Evolutionary conservation across 2,329 filamentous ascomycete genomes (phyloP), one percentile per base, ranked within the genome.

Genomic region (Clarireedia hainanense): DNA sequence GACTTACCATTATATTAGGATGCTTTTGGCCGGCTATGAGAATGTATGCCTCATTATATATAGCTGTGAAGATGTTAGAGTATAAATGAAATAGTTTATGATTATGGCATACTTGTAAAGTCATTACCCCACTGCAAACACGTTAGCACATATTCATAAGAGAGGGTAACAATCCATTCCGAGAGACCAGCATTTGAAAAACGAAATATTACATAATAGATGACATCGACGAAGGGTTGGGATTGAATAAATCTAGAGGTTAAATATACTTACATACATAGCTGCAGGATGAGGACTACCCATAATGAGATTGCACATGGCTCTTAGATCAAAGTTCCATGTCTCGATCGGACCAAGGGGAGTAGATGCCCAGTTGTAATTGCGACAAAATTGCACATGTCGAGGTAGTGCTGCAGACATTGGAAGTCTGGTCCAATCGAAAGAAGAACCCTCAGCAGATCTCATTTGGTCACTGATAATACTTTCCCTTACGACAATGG

Each of bases 241-340:
- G 6, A 23, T 7, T 20, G 17, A 43, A 43, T 24, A 5, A 9
- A 23, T 43, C 17, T 6, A 27, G 27, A 24, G 20, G 27, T 15
- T 4, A 10, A 26, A 47, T 42, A 7, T 47, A 47, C 43, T 47
- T 47, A 47, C 43, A 68, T 91, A 92, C 76, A 91, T 82, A 6
- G 86, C 85, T 5, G 84, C 82, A 1, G 86, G 85, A 65, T 90
- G 83, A 10, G 87, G 87, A 57, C 81, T 86, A 14, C 81, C 85
- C 87, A 94, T 91, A 63, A 95, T 83, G 45, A 92, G 72, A 68
- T 91, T 92, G 50, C 87, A 85, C 84, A 91, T 89, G 60, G 83
- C 81, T 53, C 89, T 80, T 49, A 94, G 72, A 63, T 91, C 86
- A 30, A 80, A 73, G 1, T 79, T 74, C 88, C 89, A 95, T 48